Evolutionary conservation across 176 grass and related monocot species (phyloP), one percentile per base, ranked within the genome.

Genomic region (Avena eriantha): DNA sequence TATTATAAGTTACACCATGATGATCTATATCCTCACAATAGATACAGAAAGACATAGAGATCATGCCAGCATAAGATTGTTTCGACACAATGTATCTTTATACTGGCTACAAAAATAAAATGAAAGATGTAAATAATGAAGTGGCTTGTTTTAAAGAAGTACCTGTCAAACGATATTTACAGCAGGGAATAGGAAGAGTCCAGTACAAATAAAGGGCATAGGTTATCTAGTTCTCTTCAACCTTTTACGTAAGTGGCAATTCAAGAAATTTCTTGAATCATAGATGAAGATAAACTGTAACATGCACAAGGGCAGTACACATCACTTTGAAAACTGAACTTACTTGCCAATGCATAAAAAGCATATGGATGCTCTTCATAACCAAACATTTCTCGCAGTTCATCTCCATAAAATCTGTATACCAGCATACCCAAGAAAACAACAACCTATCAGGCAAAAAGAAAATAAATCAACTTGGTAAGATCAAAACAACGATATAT

Each of bases 301-400:
- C 46, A 81, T 86, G 36, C 13, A 76, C 19, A 82, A 36, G 49
- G 72, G 61, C 41, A 54, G 24, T 77, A 86, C 46, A 74, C 47
- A 76, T 68, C 43, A 75, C 26, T 72, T 63, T 73, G 13, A 82
- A 88, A 86, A 77, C 57, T 72, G n/a, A 81, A 83, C 97, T 86
- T 93, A 96, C 97, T 90, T n/a, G 94, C 90, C 90, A 96, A 93
- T 69, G 90, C 91, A 78, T 98, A 98, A 73, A 98, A 98, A 77
- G 88, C 94, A 85, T 98, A 98, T 36, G 97, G 92, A 87, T 98
- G 97, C 41, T 96, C 88, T 87, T 96, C 88, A 91, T 98, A 98
- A 36, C 92, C 97, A 90, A 98, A 98, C 97, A 96, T 98, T 93
- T 98, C 97, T 84, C 90, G 88, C 82, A 98, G 80, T 88, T 98